Percentiles rank a stretch among this genome's conserved stretches.
Evolutionary conservation across 1,284 basidiomycete genomes (phyloP).

Genomic region (Puccinia polysora): DNA sequence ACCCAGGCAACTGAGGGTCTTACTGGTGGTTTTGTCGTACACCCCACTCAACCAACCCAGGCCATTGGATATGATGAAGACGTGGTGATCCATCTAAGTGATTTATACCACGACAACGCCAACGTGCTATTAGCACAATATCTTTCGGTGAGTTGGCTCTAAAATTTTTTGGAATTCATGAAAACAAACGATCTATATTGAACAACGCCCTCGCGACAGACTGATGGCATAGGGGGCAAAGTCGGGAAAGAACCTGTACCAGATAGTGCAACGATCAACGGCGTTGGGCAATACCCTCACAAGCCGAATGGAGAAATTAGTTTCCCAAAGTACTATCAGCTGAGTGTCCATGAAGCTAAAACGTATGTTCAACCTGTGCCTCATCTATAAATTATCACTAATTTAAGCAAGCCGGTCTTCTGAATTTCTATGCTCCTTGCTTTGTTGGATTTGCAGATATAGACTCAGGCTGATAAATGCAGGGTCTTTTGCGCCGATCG

Average conservation of each 20-base stretch:
- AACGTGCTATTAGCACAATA: slow-evolving; percentile 20
- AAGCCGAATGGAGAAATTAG: slow-evolving; percentile 18
- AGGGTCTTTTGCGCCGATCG: slow-evolving; percentile 46
- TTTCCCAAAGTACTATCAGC: slow-evolving; percentile 30
- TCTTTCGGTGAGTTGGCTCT: slow-evolving; percentile 29
- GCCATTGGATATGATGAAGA: slow-evolving; percentile 38
- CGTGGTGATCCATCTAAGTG: slow-evolving; percentile 34
- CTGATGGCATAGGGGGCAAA: slow-evolving; percentile 31
- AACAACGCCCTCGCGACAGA: background rate
- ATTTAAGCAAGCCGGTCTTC: background rate
- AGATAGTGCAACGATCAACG: slow-evolving; percentile 40
- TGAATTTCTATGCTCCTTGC: background rate
- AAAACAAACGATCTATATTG: background rate
- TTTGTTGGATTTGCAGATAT: slow-evolving; percentile 18
- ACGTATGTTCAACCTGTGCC: slow-evolving; percentile 36
- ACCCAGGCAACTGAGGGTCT: slow-evolving; percentile 39
- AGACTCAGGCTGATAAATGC: slow-evolving; percentile 36
- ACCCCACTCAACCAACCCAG: slow-evolving; percentile 25
- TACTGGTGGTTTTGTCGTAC: slow-evolving; percentile 38
- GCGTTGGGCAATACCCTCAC: slow-evolving; percentile 41
- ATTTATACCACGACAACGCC: slow-evolving; percentile 40
- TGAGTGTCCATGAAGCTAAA: slow-evolving; percentile 20
- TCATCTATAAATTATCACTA: too few relatives aligned
- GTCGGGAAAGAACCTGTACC: slow-evolving; percentile 35
- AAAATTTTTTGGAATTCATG: background rate